Evolutionary conservation across 78 protist genomes (phyloP).

Genomic region (Isochrysis galbana): DNA sequence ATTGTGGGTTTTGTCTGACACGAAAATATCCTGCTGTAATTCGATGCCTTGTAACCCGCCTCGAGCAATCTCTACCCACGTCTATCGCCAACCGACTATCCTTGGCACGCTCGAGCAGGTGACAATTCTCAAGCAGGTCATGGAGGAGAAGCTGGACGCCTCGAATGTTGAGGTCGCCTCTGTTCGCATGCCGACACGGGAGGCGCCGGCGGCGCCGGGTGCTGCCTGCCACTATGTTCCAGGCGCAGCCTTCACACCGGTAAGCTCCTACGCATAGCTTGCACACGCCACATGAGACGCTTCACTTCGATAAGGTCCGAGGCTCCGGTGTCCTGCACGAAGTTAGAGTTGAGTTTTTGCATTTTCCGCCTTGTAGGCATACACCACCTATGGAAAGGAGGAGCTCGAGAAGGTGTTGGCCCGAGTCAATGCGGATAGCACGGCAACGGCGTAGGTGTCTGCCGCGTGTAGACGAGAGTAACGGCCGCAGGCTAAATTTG

Average conservation of each 20-base stretch:
- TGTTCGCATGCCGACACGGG: not conserved
- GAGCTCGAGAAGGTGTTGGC: not conserved
- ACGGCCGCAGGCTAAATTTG: no score
- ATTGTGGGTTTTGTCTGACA: no score
- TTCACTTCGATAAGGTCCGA: not conserved
- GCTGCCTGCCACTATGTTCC: slow-evolving; percentile 28
- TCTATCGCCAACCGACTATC: no score
- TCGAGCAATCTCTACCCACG: no score
- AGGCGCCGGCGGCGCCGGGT: not conserved
- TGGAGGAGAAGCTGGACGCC: slow-evolving; percentile 92
- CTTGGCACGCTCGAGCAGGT: slow-evolving; percentile 79
- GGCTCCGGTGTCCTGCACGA: not conserved
- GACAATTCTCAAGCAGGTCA: slow-evolving; percentile 75
- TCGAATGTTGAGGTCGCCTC: not conserved
- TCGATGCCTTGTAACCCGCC: not conserved
- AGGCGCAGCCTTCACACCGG: not conserved
- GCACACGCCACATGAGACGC: not conserved
- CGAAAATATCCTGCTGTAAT: not conserved
- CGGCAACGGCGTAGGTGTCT: no score
- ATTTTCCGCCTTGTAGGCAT: not conserved
- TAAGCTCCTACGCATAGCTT: not conserved
- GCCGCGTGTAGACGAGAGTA: no score
- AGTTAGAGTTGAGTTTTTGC: not conserved
- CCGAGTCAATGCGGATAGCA: not conserved
- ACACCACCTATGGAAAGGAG: no score